phyloP scores from a whole-genome alignment of 257 asterid genomes.

The Paulownia fortunei region DNA sequence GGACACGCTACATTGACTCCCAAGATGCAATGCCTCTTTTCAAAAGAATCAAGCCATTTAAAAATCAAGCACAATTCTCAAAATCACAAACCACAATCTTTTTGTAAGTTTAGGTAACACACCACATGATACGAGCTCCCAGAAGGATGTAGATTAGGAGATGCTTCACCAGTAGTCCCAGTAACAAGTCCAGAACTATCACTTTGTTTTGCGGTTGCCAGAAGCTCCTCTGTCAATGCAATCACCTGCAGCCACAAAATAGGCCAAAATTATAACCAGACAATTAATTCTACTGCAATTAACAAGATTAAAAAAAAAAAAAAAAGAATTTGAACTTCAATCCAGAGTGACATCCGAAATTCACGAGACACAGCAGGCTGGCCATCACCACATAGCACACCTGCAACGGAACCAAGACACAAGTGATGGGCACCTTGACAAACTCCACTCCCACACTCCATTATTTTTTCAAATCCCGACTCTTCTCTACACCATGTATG shows the following conservation, averaged over 20 bases:
- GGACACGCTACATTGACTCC: not conserved
- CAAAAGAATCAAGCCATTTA: not conserved
- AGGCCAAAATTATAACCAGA: constrained; percentile 29
- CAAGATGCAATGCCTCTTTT: not conserved
- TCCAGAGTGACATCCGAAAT: constrained; percentile 85
- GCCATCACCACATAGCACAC: constrained; percentile 91
- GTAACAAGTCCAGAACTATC: constrained; percentile 56
- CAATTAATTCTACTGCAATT: constrained; percentile 28
- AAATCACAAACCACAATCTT: constrained; percentile 1
- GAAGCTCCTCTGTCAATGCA: constrained; percentile 92
- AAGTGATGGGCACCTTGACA: constrained; percentile 83
- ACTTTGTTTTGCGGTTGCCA: constrained; percentile 77
- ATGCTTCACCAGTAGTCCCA: constrained; percentile 55
- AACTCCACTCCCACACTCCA: constrained; percentile 51
- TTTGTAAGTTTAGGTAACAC: constrained; percentile 23
- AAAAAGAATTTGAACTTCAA: constrained; percentile 57
- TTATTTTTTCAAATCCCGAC: constrained; percentile 52
- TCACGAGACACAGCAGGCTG: constrained; percentile 75
- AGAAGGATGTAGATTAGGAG: constrained; percentile 50
- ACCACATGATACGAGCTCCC: constrained; percentile 61
- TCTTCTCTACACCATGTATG: constrained; percentile 51
- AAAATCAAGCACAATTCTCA: constrained; percentile 6
- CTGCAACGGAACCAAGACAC: constrained; percentile 93
- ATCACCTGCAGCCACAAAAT: constrained; percentile 73
- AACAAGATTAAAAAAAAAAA: constrained; percentile 35